A percentile compares a stretch with the other conserved stretches of the same genome.
Evolutionary conservation across 345 rosid genomes (phyloP).

Genomic region (Eutrema japonicum): DNA sequence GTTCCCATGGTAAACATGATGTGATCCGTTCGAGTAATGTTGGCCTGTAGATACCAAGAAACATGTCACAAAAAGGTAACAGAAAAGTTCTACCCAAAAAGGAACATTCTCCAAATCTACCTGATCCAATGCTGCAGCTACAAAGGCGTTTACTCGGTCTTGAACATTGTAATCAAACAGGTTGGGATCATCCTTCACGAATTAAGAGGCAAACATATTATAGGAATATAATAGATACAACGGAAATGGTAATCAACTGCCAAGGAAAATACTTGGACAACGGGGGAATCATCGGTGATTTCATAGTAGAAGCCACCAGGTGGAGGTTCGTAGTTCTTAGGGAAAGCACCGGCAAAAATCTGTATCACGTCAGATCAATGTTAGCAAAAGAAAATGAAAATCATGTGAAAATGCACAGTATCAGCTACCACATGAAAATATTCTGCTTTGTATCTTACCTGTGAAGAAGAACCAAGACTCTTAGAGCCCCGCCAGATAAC

Average conservation of each 20-base stretch:
- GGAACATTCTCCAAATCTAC: conserved; percentile 45
- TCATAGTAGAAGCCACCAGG: conserved; percentile 95
- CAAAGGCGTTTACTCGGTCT: conserved; percentile 91
- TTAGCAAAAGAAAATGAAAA: conserved; percentile 15
- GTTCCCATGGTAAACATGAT: conserved; percentile 99
- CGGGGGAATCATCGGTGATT: conserved; percentile 72
- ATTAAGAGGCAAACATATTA: conserved; percentile 37
- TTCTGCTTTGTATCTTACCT: conserved; percentile 49
- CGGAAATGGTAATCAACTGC: conserved; percentile 20
- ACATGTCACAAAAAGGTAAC: conserved; percentile 19
- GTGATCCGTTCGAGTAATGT: conserved; percentile 85
- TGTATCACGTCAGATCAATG: conserved; percentile 42
- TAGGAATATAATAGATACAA: conserved; percentile 18
- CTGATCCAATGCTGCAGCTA: conserved; percentile 91
- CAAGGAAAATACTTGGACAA: conserved; percentile 71
- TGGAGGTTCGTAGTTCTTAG: conserved; percentile 90
- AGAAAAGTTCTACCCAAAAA: conserved; percentile 23
- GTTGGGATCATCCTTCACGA: conserved; percentile 69
- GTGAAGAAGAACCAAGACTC: conserved; percentile 87
- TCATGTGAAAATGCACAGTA: background rate
- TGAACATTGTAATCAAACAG: conserved; percentile 94
- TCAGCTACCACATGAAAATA: background rate
- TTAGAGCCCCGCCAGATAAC: conserved; percentile 92
- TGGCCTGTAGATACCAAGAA: conserved; percentile 62
- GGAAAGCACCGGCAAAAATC: conserved; percentile 98